phyloP scores from a whole-genome alignment of 1,139 yeast genomes.

The Protomyces lactucae-debilis region DNA sequence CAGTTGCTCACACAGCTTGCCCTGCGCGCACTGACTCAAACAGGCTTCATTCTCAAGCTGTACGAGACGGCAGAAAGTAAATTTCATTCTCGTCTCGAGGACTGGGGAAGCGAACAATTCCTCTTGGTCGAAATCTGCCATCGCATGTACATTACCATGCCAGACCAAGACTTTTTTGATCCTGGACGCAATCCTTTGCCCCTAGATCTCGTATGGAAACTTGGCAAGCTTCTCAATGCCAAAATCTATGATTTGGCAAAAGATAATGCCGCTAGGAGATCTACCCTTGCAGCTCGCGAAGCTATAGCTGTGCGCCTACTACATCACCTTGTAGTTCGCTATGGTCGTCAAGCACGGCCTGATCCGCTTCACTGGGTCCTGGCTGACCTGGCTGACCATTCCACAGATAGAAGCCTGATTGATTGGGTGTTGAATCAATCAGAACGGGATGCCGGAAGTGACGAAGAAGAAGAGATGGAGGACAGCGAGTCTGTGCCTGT shows the following conservation, averaged over 20 bases:
- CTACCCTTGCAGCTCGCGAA: neutral
- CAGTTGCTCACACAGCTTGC: neutral
- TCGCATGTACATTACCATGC: slow-evolving; percentile 29
- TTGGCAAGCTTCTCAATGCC: neutral
- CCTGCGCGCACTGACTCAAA: slow-evolving; percentile 1
- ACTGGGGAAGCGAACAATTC: neutral
- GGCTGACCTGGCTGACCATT: neutral
- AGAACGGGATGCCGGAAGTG: slow-evolving; percentile 30
- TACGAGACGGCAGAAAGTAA: neutral
- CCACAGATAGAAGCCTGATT: neutral
- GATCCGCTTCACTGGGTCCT: slow-evolving; percentile 12
- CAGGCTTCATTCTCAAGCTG: neutral
- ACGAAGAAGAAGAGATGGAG: slow-evolving; percentile 31
- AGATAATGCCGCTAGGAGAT: neutral
- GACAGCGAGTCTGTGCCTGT: slow-evolving; percentile 30
- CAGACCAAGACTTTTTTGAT: slow-evolving; percentile 29
- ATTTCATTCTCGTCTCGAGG: neutral
- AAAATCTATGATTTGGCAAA: neutral
- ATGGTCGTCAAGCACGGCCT: slow-evolving; percentile 53
- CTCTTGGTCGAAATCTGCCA: slow-evolving; percentile 28
- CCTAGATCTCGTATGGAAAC: neutral
- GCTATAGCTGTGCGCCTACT: slow-evolving; percentile 6
- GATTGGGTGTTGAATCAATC: neutral
- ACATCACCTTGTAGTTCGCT: slow-evolving; percentile 47
- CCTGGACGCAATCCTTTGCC: slow-evolving; percentile 3